phyloP scores from a whole-genome alignment of 1,284 basidiomycete species.

The Pseudozyma hubeiensis region DNA sequence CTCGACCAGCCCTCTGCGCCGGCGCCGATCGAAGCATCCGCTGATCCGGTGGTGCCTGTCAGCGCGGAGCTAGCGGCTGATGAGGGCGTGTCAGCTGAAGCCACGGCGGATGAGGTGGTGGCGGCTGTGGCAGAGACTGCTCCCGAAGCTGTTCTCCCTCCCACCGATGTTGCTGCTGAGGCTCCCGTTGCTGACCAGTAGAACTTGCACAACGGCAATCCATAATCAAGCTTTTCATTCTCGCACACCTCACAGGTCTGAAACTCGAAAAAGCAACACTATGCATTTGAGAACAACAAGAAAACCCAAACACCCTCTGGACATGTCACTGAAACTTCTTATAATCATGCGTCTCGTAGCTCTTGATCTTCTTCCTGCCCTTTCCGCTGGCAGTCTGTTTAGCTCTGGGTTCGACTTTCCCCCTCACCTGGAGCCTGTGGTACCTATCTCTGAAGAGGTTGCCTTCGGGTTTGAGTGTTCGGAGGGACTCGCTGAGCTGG shows the following conservation, averaged over 20 bases:
- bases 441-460: conserved; percentile 92
- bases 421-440: conserved; percentile 81
- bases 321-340: conserved; percentile 38
- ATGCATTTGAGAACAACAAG: too few species aligned
- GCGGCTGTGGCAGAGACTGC: conserved; percentile 4
- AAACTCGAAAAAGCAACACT: background rate
- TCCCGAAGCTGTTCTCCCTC: background rate
- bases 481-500: conserved; percentile 86
- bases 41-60: background rate
- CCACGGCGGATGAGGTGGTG: background rate
- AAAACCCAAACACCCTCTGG: too few species aligned
- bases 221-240: too few species aligned
- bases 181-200: too few species aligned
- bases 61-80: background rate
- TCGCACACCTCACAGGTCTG: background rate
- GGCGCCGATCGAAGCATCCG: background rate
- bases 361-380: conserved; percentile 30
- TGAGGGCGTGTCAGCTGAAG: too few species aligned
- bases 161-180: background rate
- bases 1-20: conserved; percentile 7
- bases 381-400: conserved; percentile 22
- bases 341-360: conserved; percentile 52
- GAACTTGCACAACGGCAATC: too few species aligned
- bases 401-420: conserved; percentile 78
- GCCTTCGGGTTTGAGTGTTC: conserved; percentile 89